Conservation (phyloP, 305 asterid genomes). For the Fraxinus latifolia region DNA sequence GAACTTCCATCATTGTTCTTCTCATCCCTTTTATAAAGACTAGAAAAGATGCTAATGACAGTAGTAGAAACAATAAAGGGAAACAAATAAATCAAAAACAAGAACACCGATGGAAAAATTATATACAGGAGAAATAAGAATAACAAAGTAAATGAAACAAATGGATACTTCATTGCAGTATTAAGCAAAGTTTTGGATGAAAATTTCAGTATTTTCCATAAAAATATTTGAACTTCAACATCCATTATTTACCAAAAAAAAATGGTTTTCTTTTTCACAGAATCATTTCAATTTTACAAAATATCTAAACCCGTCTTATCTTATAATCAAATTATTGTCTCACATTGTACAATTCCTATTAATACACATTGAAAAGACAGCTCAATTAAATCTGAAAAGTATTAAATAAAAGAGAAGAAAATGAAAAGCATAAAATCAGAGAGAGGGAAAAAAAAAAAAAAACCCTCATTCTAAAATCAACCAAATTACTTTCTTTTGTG, state of each 20-base stretch:
- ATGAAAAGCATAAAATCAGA: neutral
- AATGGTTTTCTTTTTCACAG: neutral
- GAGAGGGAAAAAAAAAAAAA: neutral
- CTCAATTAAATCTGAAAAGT: neutral
- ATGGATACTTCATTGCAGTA: slow-evolving; percentile 37
- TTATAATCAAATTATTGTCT: neutral
- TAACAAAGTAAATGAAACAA: slow-evolving; percentile 32
- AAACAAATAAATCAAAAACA: slow-evolving; percentile 48
- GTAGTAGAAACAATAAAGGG: slow-evolving; percentile 33
- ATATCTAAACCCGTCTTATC: neutral
- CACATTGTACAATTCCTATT: neutral
- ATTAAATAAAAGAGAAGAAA: neutral
- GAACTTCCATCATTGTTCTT: slow-evolving; percentile 16
- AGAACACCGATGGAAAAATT: slow-evolving; percentile 45
- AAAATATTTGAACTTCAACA: slow-evolving; percentile 38
- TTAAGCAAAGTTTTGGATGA: slow-evolving; percentile 29
- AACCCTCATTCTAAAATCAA: neutral
- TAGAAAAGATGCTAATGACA: slow-evolving; percentile 22
- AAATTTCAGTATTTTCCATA: slow-evolving; percentile 33
- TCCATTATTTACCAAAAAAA: slow-evolving; percentile 35
- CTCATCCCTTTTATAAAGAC: slow-evolving; percentile 9
- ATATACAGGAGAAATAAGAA: slow-evolving; percentile 41
- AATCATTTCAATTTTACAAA: neutral
- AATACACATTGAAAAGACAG: neutral
- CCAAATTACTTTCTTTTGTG: neutral